These are phyloP conservation scores for Lepidium africanum DNA, from an alignment of 345 rosid species.

Conservation along the genomic window DNA sequence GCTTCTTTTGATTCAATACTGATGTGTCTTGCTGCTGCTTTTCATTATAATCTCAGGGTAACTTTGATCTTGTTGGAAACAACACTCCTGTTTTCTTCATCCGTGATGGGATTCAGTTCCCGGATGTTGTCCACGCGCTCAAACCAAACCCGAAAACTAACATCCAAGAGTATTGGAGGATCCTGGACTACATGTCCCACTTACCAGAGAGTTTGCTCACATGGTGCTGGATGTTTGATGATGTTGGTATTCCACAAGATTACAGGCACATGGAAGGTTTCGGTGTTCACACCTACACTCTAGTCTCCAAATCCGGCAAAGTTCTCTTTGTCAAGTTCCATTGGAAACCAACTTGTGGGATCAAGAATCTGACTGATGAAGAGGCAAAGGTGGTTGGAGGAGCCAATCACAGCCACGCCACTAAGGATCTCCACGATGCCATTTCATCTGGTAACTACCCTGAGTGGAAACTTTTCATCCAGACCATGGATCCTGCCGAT, in stretches of 20 bases:
- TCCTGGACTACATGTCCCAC: constrained; percentile 89
- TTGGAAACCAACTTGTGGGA: constrained; percentile 98
- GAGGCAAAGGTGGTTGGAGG: constrained; percentile 90
- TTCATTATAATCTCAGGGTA: constrained; percentile 61
- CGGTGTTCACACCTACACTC: constrained; percentile 86
- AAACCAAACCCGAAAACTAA: constrained; percentile 97
- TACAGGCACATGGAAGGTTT: constrained; percentile 97
- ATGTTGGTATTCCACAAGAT: constrained; percentile 88
- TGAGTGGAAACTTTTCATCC: constrained; percentile 93
- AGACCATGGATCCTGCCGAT: constrained; percentile 79
- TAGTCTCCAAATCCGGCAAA: constrained; percentile 79
- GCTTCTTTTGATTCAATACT: not conserved
- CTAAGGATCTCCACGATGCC: constrained; percentile 87
- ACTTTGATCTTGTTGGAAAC: constrained; percentile 98
- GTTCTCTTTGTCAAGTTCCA: constrained; percentile 83
- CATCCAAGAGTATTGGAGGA: constrained; percentile 97
- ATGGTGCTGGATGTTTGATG: constrained; percentile 85
- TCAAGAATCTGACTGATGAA: constrained; percentile 80
- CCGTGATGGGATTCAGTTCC: constrained; percentile 95
- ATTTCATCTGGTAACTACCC: constrained; percentile 94
- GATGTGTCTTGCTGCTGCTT: not conserved
- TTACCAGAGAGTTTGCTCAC: constrained; percentile 88
- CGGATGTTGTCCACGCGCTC: constrained; percentile 81
- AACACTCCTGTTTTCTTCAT: constrained; percentile 94
- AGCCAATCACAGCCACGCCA: constrained; percentile 95